Conservation (phyloP, 148 eudicot species). For the Vaccinium myrtillus region DNA sequence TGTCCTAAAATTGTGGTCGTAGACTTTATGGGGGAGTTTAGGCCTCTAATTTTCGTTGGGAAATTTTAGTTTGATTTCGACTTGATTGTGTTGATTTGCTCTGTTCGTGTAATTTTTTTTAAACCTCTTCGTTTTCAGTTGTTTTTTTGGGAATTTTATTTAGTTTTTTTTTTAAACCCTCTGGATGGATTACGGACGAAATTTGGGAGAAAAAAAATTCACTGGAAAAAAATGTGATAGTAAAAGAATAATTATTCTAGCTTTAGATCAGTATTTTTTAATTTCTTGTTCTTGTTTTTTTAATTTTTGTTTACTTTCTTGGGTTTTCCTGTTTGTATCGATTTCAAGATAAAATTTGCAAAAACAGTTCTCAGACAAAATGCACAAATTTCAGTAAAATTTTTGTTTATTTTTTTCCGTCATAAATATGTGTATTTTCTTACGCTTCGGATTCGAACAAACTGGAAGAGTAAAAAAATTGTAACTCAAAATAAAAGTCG, state of each 20-base stretch:
- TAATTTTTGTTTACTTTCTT: not conserved
- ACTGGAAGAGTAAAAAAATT: not conserved
- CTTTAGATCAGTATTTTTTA: not conserved
- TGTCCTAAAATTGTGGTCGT: no score
- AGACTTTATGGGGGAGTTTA: not conserved
- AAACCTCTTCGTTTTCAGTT: not conserved
- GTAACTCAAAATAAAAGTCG: not conserved
- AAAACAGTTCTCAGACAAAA: not conserved
- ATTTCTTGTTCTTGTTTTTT: not conserved
- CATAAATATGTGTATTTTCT: not conserved
- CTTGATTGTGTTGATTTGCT: not conserved
- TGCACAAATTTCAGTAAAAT: not conserved
- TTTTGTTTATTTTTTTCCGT: not conserved
- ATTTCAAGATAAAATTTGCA: not conserved
- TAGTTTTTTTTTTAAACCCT: not conserved
- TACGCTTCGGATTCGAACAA: not conserved
- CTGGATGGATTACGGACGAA: not conserved
- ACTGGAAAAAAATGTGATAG: not conserved
- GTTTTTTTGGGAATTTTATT: not conserved
- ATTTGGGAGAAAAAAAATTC: not conserved
- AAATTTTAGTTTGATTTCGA: not conserved
- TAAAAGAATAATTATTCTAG: not conserved
- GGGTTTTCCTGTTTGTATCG: not conserved
- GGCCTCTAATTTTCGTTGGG: not conserved
- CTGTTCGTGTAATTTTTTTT: not conserved